Base-by-base conservation (phyloP, 2,329 filamentous ascomycete genomes). In the Monosporascus sp. region DNA sequence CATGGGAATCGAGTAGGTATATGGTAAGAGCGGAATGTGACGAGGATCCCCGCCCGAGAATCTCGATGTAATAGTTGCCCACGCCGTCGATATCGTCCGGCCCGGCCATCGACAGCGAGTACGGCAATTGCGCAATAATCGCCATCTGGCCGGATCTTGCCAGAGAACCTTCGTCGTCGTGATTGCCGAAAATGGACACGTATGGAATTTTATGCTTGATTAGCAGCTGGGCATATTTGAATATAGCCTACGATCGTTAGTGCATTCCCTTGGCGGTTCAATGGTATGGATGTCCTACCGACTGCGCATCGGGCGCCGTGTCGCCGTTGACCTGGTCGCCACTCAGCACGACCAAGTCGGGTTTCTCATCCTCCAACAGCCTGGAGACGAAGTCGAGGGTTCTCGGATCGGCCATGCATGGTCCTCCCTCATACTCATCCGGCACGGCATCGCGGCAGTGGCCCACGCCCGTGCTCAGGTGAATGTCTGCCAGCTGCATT, bases 291-390 rank as follows among this genome's bases (percentile, higher is more conserved):
- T 27, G 48, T 68, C 81, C 64, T 73, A 88, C 86, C 56, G 87
- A 94, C 68, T 96, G 92, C 9, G 89, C 88, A 75, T 99, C 94
- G 11, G 89, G 90, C 1, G 94, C 86, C 0, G 90, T 92, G 51
- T 95, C 93, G 49, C 94, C 94, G 62, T 99, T 97, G 54, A 97
- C 87, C 70, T 97, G 92, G 66, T 99, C 94, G 48, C 94, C 94
- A 59, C 88, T 94, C 44, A 99, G 75, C 5, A 99, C 85, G 2
- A 97, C 90, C 59, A 99, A 75, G 65, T 99, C 91, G 0, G 94
- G 94, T 69, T 90, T 92, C 75, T 99, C 94, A 50, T 96, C 88
- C 60, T 97, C 92, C 24, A 99, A 76, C 15, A 97, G 78, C 62
- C 80, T 85, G 57, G 82, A 83, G 46, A 97, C 82, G 67, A 97